Evolutionary conservation across 106 monocot genomes (phyloP).

Genomic region (Dendrobium chrysotoxum): DNA sequence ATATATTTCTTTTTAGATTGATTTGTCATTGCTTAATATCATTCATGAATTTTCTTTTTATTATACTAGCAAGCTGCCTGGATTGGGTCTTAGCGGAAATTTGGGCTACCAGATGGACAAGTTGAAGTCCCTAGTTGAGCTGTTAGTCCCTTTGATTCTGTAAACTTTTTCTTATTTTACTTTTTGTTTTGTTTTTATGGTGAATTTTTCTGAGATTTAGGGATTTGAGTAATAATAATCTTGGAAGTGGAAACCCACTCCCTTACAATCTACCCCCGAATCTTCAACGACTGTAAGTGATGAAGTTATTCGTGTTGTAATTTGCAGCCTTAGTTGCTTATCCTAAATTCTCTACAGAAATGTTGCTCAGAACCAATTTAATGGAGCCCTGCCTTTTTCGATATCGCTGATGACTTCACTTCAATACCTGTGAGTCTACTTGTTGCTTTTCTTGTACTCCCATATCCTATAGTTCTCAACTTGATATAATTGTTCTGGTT

Average conservation of each 20-base stretch:
- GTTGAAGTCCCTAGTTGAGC: conserved; percentile 20
- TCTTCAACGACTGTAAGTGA: conserved; percentile 32
- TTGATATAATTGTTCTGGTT: background rate
- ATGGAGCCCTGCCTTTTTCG: conserved; percentile 28
- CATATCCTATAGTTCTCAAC: background rate
- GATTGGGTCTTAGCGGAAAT: conserved; percentile 31
- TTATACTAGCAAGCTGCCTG: conserved; percentile 20
- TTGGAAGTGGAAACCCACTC: conserved; percentile 34
- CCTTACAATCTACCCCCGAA: conserved; percentile 49
- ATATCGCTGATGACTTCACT: conserved; percentile 30
- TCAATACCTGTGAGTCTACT: conserved; percentile 25
- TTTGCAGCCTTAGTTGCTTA: background rate
- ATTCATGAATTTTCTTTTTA: background rate
- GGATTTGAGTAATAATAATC: conserved; percentile 54
- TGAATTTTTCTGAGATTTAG: conserved; percentile 25
- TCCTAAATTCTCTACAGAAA: conserved; percentile 22
- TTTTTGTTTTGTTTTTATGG: background rate
- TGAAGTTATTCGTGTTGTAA: background rate
- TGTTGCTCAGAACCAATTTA: conserved; percentile 31
- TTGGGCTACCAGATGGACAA: conserved; percentile 27
- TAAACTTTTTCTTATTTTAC: background rate
- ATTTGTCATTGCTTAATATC: background rate
- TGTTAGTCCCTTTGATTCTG: conserved; percentile 12
- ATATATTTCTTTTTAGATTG: background rate
- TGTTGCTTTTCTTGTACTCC: background rate